A percentile compares a stretch with the other conserved stretches of the same genome.
These are phyloP conservation scores for Candolleomyces aberdarensis DNA, from an alignment of 768 basidiomycete genomes.

Conservation along the genomic window DNA sequence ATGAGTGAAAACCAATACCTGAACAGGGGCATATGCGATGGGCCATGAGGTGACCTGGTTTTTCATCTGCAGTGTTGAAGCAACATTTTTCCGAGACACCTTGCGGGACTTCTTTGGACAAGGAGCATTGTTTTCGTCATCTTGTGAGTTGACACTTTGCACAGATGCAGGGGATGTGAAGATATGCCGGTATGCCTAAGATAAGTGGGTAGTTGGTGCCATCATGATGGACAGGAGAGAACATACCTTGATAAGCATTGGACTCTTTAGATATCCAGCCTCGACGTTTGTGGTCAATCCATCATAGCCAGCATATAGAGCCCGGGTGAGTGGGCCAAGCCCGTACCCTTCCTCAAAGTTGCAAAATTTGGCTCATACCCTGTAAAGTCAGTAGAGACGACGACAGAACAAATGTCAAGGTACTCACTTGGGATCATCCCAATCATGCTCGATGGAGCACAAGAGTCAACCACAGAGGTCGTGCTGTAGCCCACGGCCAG, in stretches of 20 bases:
- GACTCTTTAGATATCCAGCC: neutral
- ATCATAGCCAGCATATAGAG: neutral
- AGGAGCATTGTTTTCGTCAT: neutral
- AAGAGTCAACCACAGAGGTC: constrained; percentile 14
- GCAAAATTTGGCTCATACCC: neutral
- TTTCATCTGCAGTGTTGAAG: neutral
- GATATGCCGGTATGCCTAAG: neutral
- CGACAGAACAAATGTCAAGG: neutral
- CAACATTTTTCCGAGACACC: neutral
- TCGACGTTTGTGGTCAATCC: neutral
- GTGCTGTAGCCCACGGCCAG: constrained; percentile 16
- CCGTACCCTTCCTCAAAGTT: neutral
- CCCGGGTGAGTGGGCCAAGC: neutral
- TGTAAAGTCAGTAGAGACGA: neutral
- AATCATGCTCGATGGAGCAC: constrained; percentile 16
- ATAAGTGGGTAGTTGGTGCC: neutral
- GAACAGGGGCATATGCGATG: neutral
- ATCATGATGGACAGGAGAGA: too few species aligned
- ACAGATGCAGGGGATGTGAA: neutral
- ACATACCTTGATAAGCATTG: neutral
- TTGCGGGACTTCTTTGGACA: neutral
- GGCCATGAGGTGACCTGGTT: neutral
- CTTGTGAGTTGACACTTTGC: neutral
- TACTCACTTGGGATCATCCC: constrained; percentile 15
- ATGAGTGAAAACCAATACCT: neutral